Percentiles rank a stretch among this genome's conserved stretches.
phyloP scores from a whole-genome alignment of 352 stramenopile species.

The Plasmopara halstedii region DNA sequence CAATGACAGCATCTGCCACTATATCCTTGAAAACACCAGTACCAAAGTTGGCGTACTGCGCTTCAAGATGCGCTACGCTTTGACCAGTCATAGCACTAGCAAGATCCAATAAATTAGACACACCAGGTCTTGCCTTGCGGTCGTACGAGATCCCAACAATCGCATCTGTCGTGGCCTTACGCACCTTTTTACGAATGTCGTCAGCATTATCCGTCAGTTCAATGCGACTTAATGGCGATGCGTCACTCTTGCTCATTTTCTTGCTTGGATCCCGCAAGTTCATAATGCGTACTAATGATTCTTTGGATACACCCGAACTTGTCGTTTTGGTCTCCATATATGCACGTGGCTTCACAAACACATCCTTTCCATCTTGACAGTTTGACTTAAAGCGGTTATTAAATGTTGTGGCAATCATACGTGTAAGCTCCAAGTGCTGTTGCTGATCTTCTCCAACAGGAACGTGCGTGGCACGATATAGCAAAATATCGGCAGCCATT shows the following conservation, averaged over 20 bases:
- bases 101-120: conserved; percentile 95
- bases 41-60: conserved; percentile 44
- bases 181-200: conserved; percentile 80
- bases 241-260: conserved; percentile 99
- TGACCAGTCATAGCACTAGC: conserved; percentile 60
- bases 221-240: conserved; percentile 88
- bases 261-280: conserved; percentile 92
- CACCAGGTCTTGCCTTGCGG: conserved; percentile 89
- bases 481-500: conserved; percentile 98
- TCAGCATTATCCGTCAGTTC: conserved; percentile 86
- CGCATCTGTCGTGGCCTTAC: conserved; percentile 85
- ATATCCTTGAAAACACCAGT: conserved; percentile 93
- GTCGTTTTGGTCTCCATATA: conserved; percentile 16
- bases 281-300: conserved; percentile 92
- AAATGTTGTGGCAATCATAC: conserved; percentile 94
- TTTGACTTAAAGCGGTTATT: conserved; percentile 90
- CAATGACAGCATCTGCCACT: conserved; percentile 92
- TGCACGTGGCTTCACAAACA: conserved; percentile 46
- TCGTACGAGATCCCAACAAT: conserved; percentile 75
- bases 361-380: conserved; percentile 12
- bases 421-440: conserved; percentile 98
- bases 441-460: conserved; percentile 97
- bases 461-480: conserved; percentile 97
- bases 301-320: conserved; percentile 5
- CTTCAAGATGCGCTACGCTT: conserved; percentile 68